Evolutionary conservation across 2,329 filamentous ascomycete species (phyloP).

Genomic region (Aspergillus carbonarius): DNA sequence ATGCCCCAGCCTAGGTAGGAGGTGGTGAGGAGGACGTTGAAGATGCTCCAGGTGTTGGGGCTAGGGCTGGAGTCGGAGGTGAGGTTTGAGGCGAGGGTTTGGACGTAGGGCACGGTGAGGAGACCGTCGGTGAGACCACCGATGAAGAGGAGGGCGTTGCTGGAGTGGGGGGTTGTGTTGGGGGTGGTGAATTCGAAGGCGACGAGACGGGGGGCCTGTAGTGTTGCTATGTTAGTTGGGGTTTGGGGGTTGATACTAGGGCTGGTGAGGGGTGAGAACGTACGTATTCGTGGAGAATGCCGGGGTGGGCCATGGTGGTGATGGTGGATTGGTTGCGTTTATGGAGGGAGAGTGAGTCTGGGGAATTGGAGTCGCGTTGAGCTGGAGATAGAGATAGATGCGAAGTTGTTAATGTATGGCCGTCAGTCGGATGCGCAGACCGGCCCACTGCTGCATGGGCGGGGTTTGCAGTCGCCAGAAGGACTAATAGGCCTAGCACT

Average conservation of each 20-base stretch:
- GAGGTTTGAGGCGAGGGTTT: constrained; percentile 51
- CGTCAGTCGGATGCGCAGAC: background rate
- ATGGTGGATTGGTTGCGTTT: background rate
- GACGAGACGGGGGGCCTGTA: constrained; percentile 39
- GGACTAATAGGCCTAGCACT: too few species aligned
- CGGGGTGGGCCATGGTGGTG: constrained; percentile 23
- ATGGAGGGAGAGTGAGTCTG: background rate
- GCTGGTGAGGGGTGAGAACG: constrained; percentile 1
- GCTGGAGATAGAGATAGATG: background rate
- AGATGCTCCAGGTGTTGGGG: constrained; percentile 52
- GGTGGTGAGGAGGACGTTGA: constrained; percentile 52
- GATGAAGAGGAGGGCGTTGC: constrained; percentile 57
- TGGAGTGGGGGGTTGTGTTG: constrained; percentile 26
- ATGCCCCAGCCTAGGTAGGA: constrained; percentile 58
- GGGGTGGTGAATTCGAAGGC: constrained; percentile 42
- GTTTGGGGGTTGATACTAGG: background rate
- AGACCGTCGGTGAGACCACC: constrained; percentile 61
- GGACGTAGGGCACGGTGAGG: constrained; percentile 55
- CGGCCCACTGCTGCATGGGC: background rate
- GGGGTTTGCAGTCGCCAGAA: background rate
- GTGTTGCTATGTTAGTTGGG: constrained; percentile 1
- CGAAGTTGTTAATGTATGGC: background rate
- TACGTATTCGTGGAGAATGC: constrained; percentile 41
- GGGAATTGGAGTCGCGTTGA: background rate
- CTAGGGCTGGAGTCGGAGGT: constrained; percentile 26